Evolutionary conservation across 1,284 basidiomycete genomes (phyloP), one percentile per base, ranked within the genome.

Genomic region (Trametes versicolor): DNA sequence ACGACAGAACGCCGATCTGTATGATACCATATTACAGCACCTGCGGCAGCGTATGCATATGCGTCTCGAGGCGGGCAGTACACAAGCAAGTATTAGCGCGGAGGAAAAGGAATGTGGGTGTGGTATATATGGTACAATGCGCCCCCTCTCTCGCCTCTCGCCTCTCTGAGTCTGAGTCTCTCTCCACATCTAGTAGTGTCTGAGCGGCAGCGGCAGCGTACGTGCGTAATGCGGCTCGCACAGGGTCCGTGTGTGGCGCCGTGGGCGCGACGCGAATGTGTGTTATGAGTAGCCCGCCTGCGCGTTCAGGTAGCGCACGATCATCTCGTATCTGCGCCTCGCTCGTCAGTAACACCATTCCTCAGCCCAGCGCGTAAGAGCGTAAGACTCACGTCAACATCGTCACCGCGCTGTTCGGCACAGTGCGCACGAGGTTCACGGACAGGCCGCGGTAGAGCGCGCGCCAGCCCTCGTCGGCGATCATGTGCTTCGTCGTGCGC

Each of bases 361-460:
- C 19, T 48, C 21, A 23, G 6, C 12, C 21, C 29, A 17, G 56
- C 12, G 52, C 45, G 47, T n/a, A 10, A 15, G 2, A 39, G 29
- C 19, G 41, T 8, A 43, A 19, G n/a, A 91, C 95, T 79, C 81
- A 97, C 93, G 96, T 95, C 76, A 98, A 81, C 87, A 98, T 92
- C 36, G 96, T 98, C 68, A 98, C 92, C 1, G 95, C 96, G 72
- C 92, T 95, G 75, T 95, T 96, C 19, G 96, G 96, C 64, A 98
- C 96, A 1, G 96, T 98, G 66, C 97, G 84, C 50, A 97, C 80
- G 34, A 98, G 85, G 80, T 98, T 98, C 70, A 98, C 89, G 41
- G 93, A 94, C 63, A 98, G 78, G 7, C 97, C 97, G 69, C 92
- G 91, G 80, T 98, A 98, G 60, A 98, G 85, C 29, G 92, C 93